phyloP scores from a whole-genome alignment of 1,139 yeast genomes.

The Diutina pseudorugosa region DNA sequence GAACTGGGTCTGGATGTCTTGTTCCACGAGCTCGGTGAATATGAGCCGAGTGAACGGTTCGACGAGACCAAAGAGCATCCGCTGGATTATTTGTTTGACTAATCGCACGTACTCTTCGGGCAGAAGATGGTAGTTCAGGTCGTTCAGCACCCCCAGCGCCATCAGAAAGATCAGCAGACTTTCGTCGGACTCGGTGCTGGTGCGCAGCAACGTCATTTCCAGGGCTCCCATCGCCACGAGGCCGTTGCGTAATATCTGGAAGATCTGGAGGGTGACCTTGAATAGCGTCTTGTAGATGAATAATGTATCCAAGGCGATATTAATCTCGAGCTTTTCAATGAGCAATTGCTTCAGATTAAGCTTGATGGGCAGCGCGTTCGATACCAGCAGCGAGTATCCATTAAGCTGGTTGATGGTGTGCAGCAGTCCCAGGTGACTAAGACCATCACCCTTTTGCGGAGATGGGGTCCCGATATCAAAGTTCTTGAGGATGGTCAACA shows the following conservation, averaged over 20 bases:
- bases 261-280: constrained; percentile 20
- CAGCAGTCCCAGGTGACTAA: constrained; percentile 9
- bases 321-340: constrained; percentile 34
- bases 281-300: constrained; percentile 28
- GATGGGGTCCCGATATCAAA: constrained; percentile 25
- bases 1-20: constrained; percentile 20
- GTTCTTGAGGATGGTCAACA: constrained; percentile 24
- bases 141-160: constrained; percentile 11
- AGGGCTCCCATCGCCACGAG: background rate
- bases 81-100: constrained; percentile 17
- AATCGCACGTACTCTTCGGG: constrained; percentile 24
- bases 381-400: background rate
- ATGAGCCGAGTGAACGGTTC: constrained; percentile 27
- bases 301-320: constrained; percentile 27
- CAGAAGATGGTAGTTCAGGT: constrained; percentile 16
- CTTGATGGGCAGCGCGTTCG: constrained; percentile 23
- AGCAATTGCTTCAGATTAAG: constrained; percentile 29
- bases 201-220: constrained; percentile 5
- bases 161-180: constrained; percentile 26
- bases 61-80: constrained; percentile 23
- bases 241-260: constrained; percentile 9
- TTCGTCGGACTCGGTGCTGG: constrained; percentile 8
- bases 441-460: constrained; percentile 7
- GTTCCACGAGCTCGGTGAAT: constrained; percentile 20
- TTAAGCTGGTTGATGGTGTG: constrained; percentile 5